Evolutionary conservation across 2,329 filamentous ascomycete genomes (phyloP).

Genomic region (Aspergillus quadrilineatus): DNA sequence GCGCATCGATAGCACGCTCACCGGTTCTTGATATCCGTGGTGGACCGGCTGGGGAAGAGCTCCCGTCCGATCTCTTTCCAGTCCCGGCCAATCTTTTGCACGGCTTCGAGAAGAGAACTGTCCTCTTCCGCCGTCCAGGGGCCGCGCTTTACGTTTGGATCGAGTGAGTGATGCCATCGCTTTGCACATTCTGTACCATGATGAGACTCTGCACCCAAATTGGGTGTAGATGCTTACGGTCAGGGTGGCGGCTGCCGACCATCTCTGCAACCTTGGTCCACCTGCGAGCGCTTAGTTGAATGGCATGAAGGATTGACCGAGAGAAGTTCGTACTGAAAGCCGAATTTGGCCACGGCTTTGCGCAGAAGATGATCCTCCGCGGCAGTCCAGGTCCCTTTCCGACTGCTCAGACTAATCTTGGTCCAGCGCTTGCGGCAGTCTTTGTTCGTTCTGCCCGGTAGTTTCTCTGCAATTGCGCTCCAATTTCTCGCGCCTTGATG

Average conservation of each 20-base stretch:
- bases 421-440: constrained; percentile 15
- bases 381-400: constrained; percentile 5
- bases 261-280: constrained; percentile 8
- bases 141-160: constrained; percentile 2
- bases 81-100: not conserved
- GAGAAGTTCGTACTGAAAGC: not conserved
- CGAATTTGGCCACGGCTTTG: constrained; percentile 1
- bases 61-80: constrained; percentile 5
- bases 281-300: not conserved
- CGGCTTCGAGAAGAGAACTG: not conserved
- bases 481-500: not conserved
- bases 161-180: constrained; percentile 4
- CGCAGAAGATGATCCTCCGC: constrained; percentile 6
- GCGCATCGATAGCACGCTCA: not conserved
- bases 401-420: constrained; percentile 1
- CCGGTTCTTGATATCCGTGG: constrained; percentile 10
- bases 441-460: constrained; percentile 5
- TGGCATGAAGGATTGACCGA: not conserved
- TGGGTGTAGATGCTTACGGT: not conserved
- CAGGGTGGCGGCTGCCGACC: not conserved
- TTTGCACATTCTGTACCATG: constrained; percentile 6
- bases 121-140: constrained; percentile 1
- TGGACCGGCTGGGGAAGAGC: constrained; percentile 1
- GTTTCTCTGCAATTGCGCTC: constrained; percentile 5
- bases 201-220: not conserved